Base-by-base conservation (phyloP, 805 yeast genomes). In the Cyberlindnera euphorbiiphila region DNA sequence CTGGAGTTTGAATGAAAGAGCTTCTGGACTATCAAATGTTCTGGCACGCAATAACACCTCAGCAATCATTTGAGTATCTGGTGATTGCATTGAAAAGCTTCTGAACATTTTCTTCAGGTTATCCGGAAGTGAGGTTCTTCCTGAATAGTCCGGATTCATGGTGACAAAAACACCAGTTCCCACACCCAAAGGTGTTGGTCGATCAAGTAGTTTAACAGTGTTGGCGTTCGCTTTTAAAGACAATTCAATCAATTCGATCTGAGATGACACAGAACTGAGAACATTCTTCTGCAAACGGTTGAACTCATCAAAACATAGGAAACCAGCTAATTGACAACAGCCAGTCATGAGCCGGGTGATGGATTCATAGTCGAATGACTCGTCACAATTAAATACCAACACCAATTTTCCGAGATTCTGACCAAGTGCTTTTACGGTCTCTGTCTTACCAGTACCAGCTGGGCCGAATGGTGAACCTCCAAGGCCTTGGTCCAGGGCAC, bases 381-480 rank as follows among this genome's bases (percentile, higher is more conserved):
- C 95, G 51, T 91, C 98, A 64, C 98, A 91, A 54, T 87, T 81
- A 58, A 91, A 89, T 0, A 91, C 96, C 9, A 84, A 57, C 0
- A 87, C 96, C 74, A 78, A 74, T 41, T 77, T 71, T 7, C 98
- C 98, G 7, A 91, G 62, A 25, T 76, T 76, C 28, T 77, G 77
- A 1, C 93, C 96, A 21, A 89, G 64, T 0, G 95, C 85, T 56
- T 91, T 91, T 18, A 91, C 71, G 0, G 95, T 72, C 56, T 91
- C 98, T 0, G 98, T 91, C 55, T 91, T 91, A 47, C 98, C 98
- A 0, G 98, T 91, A 28, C 98, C 98, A 3, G 98, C 96, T 2
- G 98, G 97, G 0, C 98, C 98, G 59, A 83, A 78, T 1, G 95
- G 82, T 1, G 95, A 82, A 0, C 95, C 95, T n/a, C 98, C 98